phyloP scores from a whole-genome alignment of 2,329 filamentous ascomycete species.

The Metarhizium rileyi region DNA sequence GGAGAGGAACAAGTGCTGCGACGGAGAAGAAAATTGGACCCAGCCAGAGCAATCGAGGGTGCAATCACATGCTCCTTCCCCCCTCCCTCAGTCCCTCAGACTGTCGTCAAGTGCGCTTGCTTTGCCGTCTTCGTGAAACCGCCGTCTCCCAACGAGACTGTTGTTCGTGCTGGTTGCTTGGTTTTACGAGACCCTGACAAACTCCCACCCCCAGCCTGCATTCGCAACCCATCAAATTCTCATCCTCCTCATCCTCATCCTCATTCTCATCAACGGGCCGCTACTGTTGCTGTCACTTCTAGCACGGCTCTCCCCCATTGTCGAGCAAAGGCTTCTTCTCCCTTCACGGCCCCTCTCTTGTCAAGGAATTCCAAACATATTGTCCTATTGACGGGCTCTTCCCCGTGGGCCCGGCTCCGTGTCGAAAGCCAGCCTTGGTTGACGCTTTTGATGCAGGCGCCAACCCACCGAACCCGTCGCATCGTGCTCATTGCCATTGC shows the following conservation, averaged over 20 bases:
- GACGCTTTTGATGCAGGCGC: neutral
- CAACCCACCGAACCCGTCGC: neutral
- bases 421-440: neutral
- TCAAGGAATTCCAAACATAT: neutral
- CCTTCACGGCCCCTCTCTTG: neutral
- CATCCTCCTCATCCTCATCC: neutral
- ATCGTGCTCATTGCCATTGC: neutral
- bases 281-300: neutral
- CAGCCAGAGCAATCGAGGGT: too few relatives aligned
- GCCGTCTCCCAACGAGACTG: conserved; percentile 9
- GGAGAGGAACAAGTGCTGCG: neutral
- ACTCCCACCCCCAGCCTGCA: neutral
- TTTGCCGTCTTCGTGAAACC: conserved; percentile 10
- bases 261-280: neutral
- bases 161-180: neutral
- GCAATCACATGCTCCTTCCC: conserved; percentile 37
- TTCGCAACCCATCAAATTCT: neutral
- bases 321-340: neutral
- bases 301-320: neutral
- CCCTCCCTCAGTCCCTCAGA: conserved; percentile 13
- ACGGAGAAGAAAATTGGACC: conserved; percentile 22
- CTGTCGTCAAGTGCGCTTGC: conserved; percentile 7
- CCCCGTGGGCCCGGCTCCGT: neutral
- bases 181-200: neutral
- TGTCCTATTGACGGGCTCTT: neutral